Percentiles rank a stretch among this genome's conserved stretches.
Conservation (phyloP, 2,329 filamentous ascomycete genomes). For the Phoma herbarum region DNA sequence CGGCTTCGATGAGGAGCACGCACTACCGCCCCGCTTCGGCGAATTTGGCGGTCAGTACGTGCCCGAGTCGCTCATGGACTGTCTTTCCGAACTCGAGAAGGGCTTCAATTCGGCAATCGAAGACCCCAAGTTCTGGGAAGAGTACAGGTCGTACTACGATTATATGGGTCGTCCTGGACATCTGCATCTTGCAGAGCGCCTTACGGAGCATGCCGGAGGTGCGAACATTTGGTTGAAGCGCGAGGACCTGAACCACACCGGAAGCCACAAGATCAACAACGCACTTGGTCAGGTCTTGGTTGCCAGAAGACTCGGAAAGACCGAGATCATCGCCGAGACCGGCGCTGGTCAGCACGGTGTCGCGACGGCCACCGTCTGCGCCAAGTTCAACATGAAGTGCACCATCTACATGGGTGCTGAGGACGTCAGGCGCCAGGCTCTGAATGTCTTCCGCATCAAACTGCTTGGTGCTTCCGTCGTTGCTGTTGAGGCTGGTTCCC, state of each 20-base stretch:
- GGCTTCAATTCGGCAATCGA: constrained; percentile 89
- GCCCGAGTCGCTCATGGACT: constrained; percentile 97
- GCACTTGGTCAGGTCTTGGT: constrained; percentile 92
- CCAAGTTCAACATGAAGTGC: constrained; percentile 98
- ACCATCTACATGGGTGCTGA: constrained; percentile 99
- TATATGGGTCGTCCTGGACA: constrained; percentile 97
- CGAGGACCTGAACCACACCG: constrained; percentile 97
- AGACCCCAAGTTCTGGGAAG: constrained; percentile 94
- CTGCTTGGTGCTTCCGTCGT: constrained; percentile 92
- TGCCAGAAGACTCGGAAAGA: constrained; percentile 88
- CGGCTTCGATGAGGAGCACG: constrained; percentile 49
- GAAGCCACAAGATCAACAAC: constrained; percentile 99
- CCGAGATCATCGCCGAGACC: constrained; percentile 96
- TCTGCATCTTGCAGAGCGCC: constrained; percentile 84
- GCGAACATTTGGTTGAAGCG: constrained; percentile 98
- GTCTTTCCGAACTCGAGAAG: constrained; percentile 85
- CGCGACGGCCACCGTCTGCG: constrained; percentile 94
- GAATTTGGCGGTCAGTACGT: constrained; percentile 98
- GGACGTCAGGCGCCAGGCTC: constrained; percentile 91
- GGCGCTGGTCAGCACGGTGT: constrained; percentile 98
- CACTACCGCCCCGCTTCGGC: constrained; percentile 86
- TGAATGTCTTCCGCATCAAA: constrained; percentile 99
- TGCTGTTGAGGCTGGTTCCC: constrained; percentile 88
- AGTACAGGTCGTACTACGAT: constrained; percentile 93
- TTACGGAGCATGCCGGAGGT: constrained; percentile 88